Evolutionary conservation across 345 rosid species (phyloP).

Genomic region (Erodium maritimum): DNA sequence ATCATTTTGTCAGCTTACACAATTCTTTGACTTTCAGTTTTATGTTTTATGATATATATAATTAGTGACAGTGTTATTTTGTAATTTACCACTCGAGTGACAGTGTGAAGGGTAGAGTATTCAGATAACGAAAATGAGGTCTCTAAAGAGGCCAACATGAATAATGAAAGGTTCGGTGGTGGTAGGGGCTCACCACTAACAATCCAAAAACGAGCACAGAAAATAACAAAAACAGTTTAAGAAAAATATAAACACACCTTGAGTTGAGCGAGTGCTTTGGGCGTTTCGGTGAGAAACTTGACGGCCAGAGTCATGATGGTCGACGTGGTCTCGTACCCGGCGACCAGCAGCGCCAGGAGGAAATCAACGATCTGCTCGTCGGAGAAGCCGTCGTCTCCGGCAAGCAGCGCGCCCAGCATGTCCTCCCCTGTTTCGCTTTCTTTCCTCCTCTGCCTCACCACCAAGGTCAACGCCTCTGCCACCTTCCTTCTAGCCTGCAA

Average conservation of each 20-base stretch:
- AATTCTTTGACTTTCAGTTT: conserved; percentile 32
- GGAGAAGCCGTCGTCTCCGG: conserved; percentile 55
- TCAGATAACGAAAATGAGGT: no score
- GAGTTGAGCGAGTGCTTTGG: conserved; percentile 75
- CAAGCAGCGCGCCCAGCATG: conserved; percentile 70
- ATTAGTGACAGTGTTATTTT: no score
- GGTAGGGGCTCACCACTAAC: no score
- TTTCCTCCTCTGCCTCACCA: conserved; percentile 66
- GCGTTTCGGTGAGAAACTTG: conserved; percentile 82
- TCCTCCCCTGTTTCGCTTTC: conserved; percentile 48
- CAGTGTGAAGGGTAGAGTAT: no score
- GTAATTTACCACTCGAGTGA: no score
- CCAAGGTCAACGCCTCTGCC: conserved; percentile 74
- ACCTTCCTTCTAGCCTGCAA: conserved; percentile 98
- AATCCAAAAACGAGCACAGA: no score
- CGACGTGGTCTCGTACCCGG: conserved; percentile 94
- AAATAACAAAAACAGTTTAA: no score
- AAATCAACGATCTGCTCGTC: conserved; percentile 87
- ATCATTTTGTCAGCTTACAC: conserved; percentile 29
- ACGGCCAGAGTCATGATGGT: conserved; percentile 96
- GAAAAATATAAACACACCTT: conserved; percentile 28
- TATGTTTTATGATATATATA: no score
- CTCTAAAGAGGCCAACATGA: no score
- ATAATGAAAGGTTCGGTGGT: no score
- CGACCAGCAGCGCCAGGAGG: conserved; percentile 77